These are phyloP conservation scores for Calonectria pseudoturangicola DNA, from an alignment of 2,329 filamentous ascomycete species.

Conservation along the genomic window DNA sequence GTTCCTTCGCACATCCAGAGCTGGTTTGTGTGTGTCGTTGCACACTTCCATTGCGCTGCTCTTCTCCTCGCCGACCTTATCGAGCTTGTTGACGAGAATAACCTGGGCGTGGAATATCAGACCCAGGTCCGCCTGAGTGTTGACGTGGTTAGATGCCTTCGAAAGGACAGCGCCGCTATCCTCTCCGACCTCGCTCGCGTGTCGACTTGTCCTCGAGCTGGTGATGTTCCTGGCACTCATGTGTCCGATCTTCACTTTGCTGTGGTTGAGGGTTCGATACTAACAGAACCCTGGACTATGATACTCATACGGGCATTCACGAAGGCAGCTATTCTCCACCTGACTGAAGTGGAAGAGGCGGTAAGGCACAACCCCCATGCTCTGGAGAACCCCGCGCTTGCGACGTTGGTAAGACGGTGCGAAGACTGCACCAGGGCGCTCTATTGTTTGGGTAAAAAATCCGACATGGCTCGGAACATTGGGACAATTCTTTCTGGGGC, in stretches of 20 bases:
- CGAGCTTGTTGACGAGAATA: conserved; percentile 67
- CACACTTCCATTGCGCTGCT: conserved; percentile 75
- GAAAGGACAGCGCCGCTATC: conserved; percentile 65
- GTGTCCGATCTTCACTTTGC: conserved; percentile 69
- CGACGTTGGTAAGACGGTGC: conserved; percentile 60
- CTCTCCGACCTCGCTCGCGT: conserved; percentile 70
- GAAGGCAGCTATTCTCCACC: conserved; percentile 63
- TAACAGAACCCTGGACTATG: conserved; percentile 77
- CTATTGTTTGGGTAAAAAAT: conserved; percentile 73
- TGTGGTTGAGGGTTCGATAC: conserved; percentile 71
- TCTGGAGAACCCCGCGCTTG: conserved; percentile 48
- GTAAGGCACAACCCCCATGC: conserved; percentile 51
- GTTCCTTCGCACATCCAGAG: conserved; percentile 73
- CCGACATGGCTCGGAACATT: conserved; percentile 65
- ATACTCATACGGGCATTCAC: conserved; percentile 72
- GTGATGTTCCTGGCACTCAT: conserved; percentile 51
- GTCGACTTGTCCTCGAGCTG: conserved; percentile 61
- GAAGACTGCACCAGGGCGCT: conserved; percentile 71
- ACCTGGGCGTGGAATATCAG: conserved; percentile 52
- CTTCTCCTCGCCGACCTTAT: conserved; percentile 74
- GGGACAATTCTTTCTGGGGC: conserved; percentile 52
- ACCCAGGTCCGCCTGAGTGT: conserved; percentile 54
- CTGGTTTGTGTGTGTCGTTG: conserved; percentile 75
- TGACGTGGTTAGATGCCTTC: conserved; percentile 62
- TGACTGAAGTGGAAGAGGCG: conserved; percentile 60